Evolutionary conservation across 495 filamentous ascomycete species (phyloP), one percentile per base, ranked within the genome.

Genomic region (Neurospora sp.): DNA sequence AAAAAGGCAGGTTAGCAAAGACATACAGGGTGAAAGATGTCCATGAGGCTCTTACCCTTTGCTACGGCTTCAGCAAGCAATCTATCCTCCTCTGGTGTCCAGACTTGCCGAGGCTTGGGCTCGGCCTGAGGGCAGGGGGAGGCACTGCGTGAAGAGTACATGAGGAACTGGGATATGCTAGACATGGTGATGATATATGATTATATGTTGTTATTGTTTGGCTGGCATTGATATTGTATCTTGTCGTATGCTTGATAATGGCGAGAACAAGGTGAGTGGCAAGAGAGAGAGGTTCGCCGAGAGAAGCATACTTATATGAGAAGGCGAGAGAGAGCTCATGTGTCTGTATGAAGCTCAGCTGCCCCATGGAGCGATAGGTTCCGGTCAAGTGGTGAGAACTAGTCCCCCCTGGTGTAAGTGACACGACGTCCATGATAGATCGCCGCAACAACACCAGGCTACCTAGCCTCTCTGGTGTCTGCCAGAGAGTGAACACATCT

Each of bases 51-150:
- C 72, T 72, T 59, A 74, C 77, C 77, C 46, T 69, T 71, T 2
- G 73, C 74, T 3, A 80, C 79, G 2, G 79, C 78, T 2, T 70
- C 74, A 12, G 77, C 69, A 1, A 81, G 73, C 6, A 75, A 42
- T 14, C 70, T 73, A 70, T 81, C 78, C 46, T 81, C 78, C 6
- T 78, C 77, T 8, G 75, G 71, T 11, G 77, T 79, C 79, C 79
- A 81, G n/a, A 78, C 70, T 69, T 79, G 77, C 20, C 77, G 76
- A 23, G 71, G 23, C 70, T 79, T 79, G 0, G 44, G 59, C n/a
- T 38, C 70, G 5, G 16, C 12, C 14, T 66, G 54, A 9, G 54
- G 54, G 7, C 5, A 66, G 5, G 54, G 27, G 4, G 54, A 66
- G 27, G 14, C 27, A 66, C 27, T 66, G 54, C 54, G 54, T 18